A percentile compares a stretch with the other conserved stretches of the same genome.
phyloP scores from a whole-genome alignment of 345 rosid genomes.

The Pugionium dolabratum region DNA sequence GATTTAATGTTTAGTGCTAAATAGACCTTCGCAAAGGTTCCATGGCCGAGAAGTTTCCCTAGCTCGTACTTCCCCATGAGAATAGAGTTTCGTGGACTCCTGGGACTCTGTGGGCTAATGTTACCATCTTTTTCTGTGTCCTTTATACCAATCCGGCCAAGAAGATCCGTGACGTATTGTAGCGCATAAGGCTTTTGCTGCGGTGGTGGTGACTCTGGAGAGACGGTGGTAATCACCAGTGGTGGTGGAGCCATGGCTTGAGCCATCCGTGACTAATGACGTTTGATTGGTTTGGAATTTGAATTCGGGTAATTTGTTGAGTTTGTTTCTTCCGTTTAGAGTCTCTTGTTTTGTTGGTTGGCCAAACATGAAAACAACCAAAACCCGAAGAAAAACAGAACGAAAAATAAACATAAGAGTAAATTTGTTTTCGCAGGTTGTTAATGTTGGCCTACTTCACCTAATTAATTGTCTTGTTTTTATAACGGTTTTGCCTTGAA shows the following conservation, averaged over 20 bases:
- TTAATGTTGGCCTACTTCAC: constrained; percentile 28
- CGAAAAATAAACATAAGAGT: constrained; percentile 15
- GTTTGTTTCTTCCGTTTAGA: constrained; percentile 29
- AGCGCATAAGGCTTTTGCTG: constrained; percentile 33
- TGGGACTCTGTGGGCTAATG: constrained; percentile 42
- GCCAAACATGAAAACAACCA: constrained; percentile 39
- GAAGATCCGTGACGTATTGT: constrained; percentile 39
- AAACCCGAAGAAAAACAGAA: constrained; percentile 20
- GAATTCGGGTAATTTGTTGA: constrained; percentile 1
- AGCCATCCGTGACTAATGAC: constrained; percentile 28
- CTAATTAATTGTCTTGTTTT: constrained; percentile 34
- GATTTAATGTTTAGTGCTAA: constrained; percentile 61
- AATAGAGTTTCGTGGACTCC: constrained; percentile 38
- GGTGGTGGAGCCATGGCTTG: constrained; percentile 38
- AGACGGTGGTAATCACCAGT: constrained; percentile 32
- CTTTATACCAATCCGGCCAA: constrained; percentile 37
- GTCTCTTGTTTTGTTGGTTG: constrained; percentile 29
- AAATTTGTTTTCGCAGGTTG: constrained; percentile 30
- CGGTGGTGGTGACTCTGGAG: constrained; percentile 30
- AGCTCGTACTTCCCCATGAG: constrained; percentile 74
- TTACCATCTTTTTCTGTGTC: constrained; percentile 36
- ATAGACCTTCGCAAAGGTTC: constrained; percentile 87
- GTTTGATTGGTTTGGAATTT: background rate
- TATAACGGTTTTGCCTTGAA: constrained; percentile 39
- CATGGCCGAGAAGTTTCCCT: constrained; percentile 79